These are phyloP conservation scores for Daldinia loculata DNA, from an alignment of 495 filamentous ascomycete genomes.

Conservation along the genomic window DNA sequence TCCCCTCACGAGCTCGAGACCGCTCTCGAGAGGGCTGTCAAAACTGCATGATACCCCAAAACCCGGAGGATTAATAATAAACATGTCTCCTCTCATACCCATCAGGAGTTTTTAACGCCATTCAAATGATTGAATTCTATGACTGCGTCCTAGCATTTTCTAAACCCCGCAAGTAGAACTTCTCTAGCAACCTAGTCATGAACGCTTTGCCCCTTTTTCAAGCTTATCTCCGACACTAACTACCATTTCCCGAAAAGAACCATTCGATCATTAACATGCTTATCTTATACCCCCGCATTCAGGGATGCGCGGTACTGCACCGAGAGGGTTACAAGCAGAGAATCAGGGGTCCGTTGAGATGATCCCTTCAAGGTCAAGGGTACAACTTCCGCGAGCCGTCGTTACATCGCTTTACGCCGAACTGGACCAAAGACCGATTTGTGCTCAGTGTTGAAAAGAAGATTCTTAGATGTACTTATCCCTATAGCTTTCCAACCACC, in stretches of 20 bases:
- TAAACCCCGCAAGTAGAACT: background rate
- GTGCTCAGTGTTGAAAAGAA: slow-evolving; percentile 8
- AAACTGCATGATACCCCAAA: slow-evolving; percentile 39
- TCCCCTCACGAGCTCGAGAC: slow-evolving; percentile 34
- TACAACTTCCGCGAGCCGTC: slow-evolving; percentile 44
- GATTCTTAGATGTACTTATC: slow-evolving; percentile 3
- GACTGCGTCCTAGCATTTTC: background rate
- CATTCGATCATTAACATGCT: slow-evolving; percentile 25
- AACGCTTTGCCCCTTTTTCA: slow-evolving; percentile 34
- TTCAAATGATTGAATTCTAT: slow-evolving; percentile 5
- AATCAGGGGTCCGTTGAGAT: slow-evolving; percentile 35
- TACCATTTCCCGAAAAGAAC: slow-evolving; percentile 18
- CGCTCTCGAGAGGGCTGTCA: slow-evolving; percentile 28
- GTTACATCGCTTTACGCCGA: slow-evolving; percentile 38
- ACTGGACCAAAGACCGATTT: slow-evolving; percentile 28
- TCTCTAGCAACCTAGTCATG: background rate
- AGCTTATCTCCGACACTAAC: slow-evolving; percentile 39
- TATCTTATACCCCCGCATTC: slow-evolving; percentile 41
- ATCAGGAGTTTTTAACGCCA: background rate
- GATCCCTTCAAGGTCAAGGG: slow-evolving; percentile 41
- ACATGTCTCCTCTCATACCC: slow-evolving; percentile 17
- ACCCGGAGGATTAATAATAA: slow-evolving; percentile 39
- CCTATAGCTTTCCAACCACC: background rate
- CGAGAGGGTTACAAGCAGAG: slow-evolving; percentile 32
- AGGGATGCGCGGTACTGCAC: slow-evolving; percentile 35